A percentile compares a stretch with the other conserved stretches of the same genome.
phyloP scores from a whole-genome alignment of 805 yeast species.

The Yamadazyma paraphyllophila region DNA sequence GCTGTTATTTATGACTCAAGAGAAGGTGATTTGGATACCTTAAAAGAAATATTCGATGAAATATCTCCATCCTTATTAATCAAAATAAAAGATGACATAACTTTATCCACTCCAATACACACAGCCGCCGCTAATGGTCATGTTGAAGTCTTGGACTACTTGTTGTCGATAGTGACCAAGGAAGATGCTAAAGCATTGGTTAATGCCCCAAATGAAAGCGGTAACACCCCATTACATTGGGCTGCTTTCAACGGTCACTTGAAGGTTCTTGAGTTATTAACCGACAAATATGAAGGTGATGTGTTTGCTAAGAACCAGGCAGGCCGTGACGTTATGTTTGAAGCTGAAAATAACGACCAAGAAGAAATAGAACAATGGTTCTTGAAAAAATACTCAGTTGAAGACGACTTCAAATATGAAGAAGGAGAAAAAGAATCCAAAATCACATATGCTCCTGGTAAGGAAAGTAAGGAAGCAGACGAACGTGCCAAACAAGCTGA shows the following conservation, averaged over 20 bases:
- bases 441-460: constrained; percentile 42
- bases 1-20: constrained; percentile 82
- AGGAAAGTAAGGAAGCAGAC: constrained; percentile 44
- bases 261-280: constrained; percentile 62
- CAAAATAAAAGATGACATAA: constrained; percentile 57
- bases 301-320: constrained; percentile 73
- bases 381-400: constrained; percentile 68
- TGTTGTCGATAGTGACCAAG: constrained; percentile 49
- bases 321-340: constrained; percentile 82
- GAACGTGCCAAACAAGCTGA: constrained; percentile 27
- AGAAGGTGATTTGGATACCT: constrained; percentile 77
- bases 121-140: constrained; percentile 98
- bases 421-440: constrained; percentile 41
- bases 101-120: constrained; percentile 78
- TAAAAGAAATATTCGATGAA: constrained; percentile 64
- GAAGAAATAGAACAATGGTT: constrained; percentile 77
- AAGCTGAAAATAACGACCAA: constrained; percentile 79
- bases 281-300: constrained; percentile 76
- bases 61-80: constrained; percentile 44
- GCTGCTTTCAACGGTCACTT: constrained; percentile 87
- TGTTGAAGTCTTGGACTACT: constrained; percentile 57
- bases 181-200: constrained; percentile 41
- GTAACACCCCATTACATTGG: constrained; percentile 97
- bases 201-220: constrained; percentile 59
- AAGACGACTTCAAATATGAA: constrained; percentile 48